phyloP scores from a whole-genome alignment of 2,329 filamentous ascomycete species.

The Lachnellula hyalina region DNA sequence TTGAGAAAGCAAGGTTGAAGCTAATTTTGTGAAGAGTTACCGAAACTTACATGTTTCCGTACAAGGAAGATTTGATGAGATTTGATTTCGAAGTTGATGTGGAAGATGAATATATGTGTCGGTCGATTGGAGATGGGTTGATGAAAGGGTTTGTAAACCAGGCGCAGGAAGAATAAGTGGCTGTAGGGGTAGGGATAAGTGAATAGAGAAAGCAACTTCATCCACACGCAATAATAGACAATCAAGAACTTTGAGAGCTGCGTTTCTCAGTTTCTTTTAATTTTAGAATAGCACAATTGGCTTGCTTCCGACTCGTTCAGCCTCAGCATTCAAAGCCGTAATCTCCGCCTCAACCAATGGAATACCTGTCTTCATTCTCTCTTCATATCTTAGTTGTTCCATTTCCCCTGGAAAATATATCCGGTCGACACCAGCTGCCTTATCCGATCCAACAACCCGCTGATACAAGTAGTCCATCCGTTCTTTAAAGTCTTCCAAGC shows the following conservation, averaged over 20 bases:
- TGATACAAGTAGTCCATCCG: conserved; percentile 53
- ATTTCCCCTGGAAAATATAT: conserved; percentile 60
- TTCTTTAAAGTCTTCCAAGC: conserved; percentile 60
- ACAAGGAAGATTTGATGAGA: conserved; percentile 17
- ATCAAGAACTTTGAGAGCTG: too few relatives aligned
- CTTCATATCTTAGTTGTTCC: conserved; percentile 49
- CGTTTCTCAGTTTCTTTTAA: background rate
- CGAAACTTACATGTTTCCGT: conserved; percentile 17
- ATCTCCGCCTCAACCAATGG: conserved; percentile 53
- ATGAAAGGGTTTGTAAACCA: background rate
- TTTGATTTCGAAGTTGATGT: conserved; percentile 21
- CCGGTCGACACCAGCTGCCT: conserved; percentile 49
- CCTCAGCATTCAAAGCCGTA: conserved; percentile 50
- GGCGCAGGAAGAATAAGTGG: background rate
- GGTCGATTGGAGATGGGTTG: background rate
- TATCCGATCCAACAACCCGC: conserved; percentile 48
- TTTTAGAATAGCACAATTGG: background rate
- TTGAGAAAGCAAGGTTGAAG: background rate
- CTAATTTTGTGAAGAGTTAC: conserved; percentile 11
- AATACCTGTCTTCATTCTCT: conserved; percentile 50
- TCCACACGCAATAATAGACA: background rate
- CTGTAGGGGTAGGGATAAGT: background rate
- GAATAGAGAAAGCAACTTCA: background rate
- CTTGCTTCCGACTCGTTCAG: conserved; percentile 36
- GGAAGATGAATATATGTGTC: conserved; percentile 15